These are phyloP conservation scores for Globisporangium cystogenes DNA, from an alignment of 352 stramenopile species.

Conservation along the genomic window DNA sequence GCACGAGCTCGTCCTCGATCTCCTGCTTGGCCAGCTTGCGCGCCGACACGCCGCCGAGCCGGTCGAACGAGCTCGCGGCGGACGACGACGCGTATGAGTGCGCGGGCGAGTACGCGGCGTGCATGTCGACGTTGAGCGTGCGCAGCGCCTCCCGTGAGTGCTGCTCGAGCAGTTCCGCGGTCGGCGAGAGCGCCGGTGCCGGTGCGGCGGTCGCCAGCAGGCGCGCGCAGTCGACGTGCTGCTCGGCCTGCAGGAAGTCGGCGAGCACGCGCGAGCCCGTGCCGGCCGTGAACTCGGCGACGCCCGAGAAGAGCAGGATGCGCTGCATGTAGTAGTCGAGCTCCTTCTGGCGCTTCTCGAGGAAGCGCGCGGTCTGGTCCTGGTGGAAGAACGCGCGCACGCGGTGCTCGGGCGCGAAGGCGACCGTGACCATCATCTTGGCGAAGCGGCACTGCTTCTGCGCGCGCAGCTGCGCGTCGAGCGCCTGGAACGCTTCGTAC, in stretches of 20 bases:
- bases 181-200: constrained; percentile 15
- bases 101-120: constrained; percentile 22
- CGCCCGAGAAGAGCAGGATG: constrained; percentile 71
- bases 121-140: constrained; percentile 34
- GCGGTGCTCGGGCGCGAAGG: constrained; percentile 59
- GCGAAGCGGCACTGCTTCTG: constrained; percentile 42
- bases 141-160: constrained; percentile 15
- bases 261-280: constrained; percentile 52
- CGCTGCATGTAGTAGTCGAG: constrained; percentile 83
- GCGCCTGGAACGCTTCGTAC: constrained; percentile 74
- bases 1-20: constrained; percentile 58
- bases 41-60: constrained; percentile 6
- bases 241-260: constrained; percentile 49
- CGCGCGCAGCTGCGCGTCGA: constrained; percentile 59
- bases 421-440: constrained; percentile 83
- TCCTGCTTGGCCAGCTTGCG: constrained; percentile 50
- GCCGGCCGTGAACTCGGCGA: constrained; percentile 46
- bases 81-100: constrained; percentile 15
- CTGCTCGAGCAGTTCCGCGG: constrained; percentile 11
- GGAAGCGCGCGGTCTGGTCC: constrained; percentile 56
- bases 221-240: constrained; percentile 39
- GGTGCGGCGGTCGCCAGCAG: constrained; percentile 12
- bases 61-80: constrained; percentile 11
- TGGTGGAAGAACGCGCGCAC: constrained; percentile 75
- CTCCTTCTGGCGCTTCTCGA: constrained; percentile 71